Evolutionary conservation across 2,329 filamentous ascomycete species (phyloP), one percentile per base, ranked within the genome.

Genomic region (Diaporthe sp.): DNA sequence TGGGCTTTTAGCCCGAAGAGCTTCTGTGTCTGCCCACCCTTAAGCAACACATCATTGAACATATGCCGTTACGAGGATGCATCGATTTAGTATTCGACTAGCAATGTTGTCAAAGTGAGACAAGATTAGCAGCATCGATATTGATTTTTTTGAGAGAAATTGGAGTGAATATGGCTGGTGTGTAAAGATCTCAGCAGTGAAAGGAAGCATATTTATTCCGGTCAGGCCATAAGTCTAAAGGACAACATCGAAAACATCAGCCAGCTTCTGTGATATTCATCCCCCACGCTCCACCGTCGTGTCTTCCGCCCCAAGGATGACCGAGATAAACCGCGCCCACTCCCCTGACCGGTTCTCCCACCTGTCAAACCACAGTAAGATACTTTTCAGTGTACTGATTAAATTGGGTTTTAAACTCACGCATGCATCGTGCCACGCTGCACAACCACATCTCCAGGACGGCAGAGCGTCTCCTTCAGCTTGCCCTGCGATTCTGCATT

Each of bases 351-450:
- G 62, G 10, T 68, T 51, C 10, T 51, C 44, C 62, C 62, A 68
- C 12, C 62, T 68, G 49, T 10, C 12, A 1, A 2, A 28, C 22
- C 15, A 8, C 17, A 39, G 25, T n/a, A 0, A 39, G 4, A 19
- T 25, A 25, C 19, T 25, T 8, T 6, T 3, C 3, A 39, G 3
- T 1, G 9, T 2, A 1, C 1, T 28, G 3, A n/a, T 1, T 53
- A 15, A n/a, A 7, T 8, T 5, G 4, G 49, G 1, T 4, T 17
- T 5, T 3, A 22, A 42, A 4, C 62, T 51, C 37, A 51, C 44
- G 62, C 44, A 28, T 51, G 62, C 62, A 67, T 39, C n/a, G 46
- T 53, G 12, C 46, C 65, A 19, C 65, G 46, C 46, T 68, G 65
- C 31, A 53, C 65, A 15, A 68, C 46, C 31, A 68, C 46, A 34